Evolutionary conservation across 2,329 filamentous ascomycete species (phyloP), one percentile per base, ranked within the genome.

Genomic region (Trichoderma sp.): DNA sequence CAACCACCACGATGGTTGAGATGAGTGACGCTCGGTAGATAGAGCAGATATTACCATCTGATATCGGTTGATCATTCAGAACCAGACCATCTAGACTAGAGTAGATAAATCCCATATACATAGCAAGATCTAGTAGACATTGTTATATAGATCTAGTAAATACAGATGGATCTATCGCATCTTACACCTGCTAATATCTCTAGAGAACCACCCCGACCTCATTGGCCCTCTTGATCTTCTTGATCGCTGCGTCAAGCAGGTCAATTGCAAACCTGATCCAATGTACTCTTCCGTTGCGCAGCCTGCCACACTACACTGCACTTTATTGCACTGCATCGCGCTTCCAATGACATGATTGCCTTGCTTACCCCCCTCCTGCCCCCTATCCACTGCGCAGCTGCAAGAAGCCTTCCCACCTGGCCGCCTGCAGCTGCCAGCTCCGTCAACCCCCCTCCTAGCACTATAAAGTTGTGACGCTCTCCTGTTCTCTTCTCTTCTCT

Each of bases 341-440:
- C n/a, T n/a, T n/a, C n/a, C n/a, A n/a, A n/a, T 54, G 52, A 34
- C 48, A 52, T 5, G 48, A 15, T 8, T 34, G 17, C n/a, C 29
- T 13, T 34, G 29, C 17, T 29, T 2, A 17, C 29, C 7, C 19
- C n/a, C 2, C 27, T 34, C 57, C 56, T 42, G 15, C 39, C 50
- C 25, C 48, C 27, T 22, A 35, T 32, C 56, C 37, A 17, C 19
- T 27, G 27, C 15, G 37, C 63, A 65, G 52, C 63, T 57, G 63
- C 63, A 65, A 45, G 37, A 39, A 56, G 63, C 63, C 63, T 65
- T 52, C 27, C 32, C 35, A 35, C 37, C 27, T 65, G 37, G 25
- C 25, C 17, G 45, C 50, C 59, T 53, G 50, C 39, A 37, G 13
- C 29, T 63, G 29, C 45, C 19, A 29, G 15, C 58, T 48, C 35